Percentiles rank a stretch among this genome's conserved stretches.
Conservation (phyloP, 2,329 filamentous ascomycete species). For the Fusarium sp. region DNA sequence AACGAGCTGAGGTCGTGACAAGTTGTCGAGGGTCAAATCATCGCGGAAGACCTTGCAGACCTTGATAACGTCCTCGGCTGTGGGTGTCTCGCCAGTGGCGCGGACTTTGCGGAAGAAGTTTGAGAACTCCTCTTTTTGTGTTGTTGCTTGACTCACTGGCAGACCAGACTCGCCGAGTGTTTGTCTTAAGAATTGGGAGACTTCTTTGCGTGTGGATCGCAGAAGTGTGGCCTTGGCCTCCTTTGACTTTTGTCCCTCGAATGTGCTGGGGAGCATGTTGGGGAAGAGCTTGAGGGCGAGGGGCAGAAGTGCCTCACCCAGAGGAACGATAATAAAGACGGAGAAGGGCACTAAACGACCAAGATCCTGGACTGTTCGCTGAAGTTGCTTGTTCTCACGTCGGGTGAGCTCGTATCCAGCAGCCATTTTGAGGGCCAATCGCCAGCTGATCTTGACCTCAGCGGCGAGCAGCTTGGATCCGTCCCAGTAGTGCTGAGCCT, state of each 20-base stretch:
- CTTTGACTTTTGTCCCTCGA: constrained; percentile 89
- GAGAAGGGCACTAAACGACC: constrained; percentile 94
- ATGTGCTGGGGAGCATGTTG: constrained; percentile 96
- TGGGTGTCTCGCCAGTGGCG: constrained; percentile 88
- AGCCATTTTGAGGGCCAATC: constrained; percentile 94
- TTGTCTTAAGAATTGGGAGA: constrained; percentile 86
- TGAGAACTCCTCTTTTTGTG: constrained; percentile 91
- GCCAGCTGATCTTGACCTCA: constrained; percentile 91
- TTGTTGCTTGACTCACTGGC: constrained; percentile 81
- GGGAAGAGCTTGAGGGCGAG: constrained; percentile 94
- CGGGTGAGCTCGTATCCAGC: constrained; percentile 96
- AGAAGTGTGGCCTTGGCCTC: constrained; percentile 86
- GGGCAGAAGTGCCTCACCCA: constrained; percentile 91
- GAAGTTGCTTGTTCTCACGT: constrained; percentile 90
- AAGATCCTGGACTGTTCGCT: constrained; percentile 92
- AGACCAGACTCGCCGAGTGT: constrained; percentile 94
- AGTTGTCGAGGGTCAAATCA: constrained; percentile 94
- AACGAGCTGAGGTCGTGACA: constrained; percentile 93
- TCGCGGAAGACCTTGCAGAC: constrained; percentile 99
- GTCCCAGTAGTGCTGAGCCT: constrained; percentile 95
- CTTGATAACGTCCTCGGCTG: constrained; percentile 91
- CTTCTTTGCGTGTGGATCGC: constrained; percentile 88
- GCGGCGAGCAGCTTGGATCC: constrained; percentile 93
- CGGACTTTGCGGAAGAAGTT: constrained; percentile 98
- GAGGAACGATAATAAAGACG: constrained; percentile 95